Percentiles rank a stretch among this genome's conserved stretches.
Evolutionary conservation across 2,329 filamentous ascomycete species (phyloP).

Genomic region (Paracamarosporium sp.): DNA sequence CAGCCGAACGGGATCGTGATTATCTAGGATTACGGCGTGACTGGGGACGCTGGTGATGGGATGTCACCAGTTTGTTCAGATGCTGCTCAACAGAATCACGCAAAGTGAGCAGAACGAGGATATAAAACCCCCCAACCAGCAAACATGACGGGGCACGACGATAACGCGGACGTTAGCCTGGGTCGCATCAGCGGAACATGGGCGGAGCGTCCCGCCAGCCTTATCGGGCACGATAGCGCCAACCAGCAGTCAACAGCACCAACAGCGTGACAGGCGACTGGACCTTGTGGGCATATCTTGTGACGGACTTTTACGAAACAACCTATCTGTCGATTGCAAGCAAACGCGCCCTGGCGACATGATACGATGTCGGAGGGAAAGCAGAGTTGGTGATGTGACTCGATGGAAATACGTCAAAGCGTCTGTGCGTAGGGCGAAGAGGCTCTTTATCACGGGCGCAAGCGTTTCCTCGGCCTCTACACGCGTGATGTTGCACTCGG

Average conservation of each 20-base stretch:
- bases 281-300: slow-evolving; percentile 17
- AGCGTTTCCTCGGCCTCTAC: neutral
- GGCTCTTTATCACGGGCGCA: slow-evolving; percentile 26
- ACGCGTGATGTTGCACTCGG: neutral
- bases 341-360: neutral
- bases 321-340: neutral
- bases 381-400: slow-evolving; percentile 26
- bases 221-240: slow-evolving; percentile 6
- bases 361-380: slow-evolving; percentile 16
- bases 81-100: neutral
- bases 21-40: neutral
- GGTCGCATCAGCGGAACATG: neutral
- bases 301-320: slow-evolving; percentile 9
- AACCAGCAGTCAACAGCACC: neutral
- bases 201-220: slow-evolving; percentile 4
- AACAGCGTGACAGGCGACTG: neutral
- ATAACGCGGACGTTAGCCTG: neutral
- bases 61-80: neutral
- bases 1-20: neutral
- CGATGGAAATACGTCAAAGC: slow-evolving; percentile 38
- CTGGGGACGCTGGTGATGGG: neutral
- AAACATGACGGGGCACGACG: neutral
- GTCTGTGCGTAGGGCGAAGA: slow-evolving; percentile 14
- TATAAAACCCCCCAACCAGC: neutral
- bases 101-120: neutral